Conservation (phyloP, 1,284 basidiomycete genomes). For the Rhodotorula sp. region DNA sequence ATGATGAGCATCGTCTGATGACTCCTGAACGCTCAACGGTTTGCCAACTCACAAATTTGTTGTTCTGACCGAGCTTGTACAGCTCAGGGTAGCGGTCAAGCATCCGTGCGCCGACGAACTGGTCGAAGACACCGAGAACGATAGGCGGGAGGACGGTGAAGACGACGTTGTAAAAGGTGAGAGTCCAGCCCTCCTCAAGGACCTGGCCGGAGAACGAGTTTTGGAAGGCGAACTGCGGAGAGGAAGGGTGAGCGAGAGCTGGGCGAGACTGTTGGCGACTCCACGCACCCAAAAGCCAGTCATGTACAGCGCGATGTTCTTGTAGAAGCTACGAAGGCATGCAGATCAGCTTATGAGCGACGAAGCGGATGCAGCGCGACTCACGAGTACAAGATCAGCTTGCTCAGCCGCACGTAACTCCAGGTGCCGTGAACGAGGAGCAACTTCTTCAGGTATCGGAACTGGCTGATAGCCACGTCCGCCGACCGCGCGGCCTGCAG, state of each 20-base stretch:
- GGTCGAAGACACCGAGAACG: constrained; percentile 81
- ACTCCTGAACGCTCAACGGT: no score
- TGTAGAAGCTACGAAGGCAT: constrained; percentile 47
- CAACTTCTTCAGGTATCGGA: constrained; percentile 93
- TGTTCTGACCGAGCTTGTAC: constrained; percentile 86
- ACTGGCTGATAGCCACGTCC: constrained; percentile 96
- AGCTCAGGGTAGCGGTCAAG: constrained; percentile 96
- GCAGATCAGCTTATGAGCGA: neutral
- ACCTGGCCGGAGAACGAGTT: constrained; percentile 99
- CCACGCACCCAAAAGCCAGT: constrained; percentile 53
- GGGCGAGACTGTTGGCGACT: neutral
- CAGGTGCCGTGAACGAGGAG: constrained; percentile 96
- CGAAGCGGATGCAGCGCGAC: neutral
- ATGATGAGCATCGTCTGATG: neutral
- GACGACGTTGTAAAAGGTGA: constrained; percentile 63
- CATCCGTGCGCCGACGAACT: constrained; percentile 95
- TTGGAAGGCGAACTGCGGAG: constrained; percentile 83
- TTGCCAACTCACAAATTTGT: constrained; percentile 60
- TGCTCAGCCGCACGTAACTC: constrained; percentile 94
- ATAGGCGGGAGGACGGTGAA: constrained; percentile 94
- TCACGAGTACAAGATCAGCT: constrained; percentile 69
- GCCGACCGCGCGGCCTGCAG: constrained; percentile 95
- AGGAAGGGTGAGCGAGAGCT: no score
- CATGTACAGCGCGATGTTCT: constrained; percentile 94
- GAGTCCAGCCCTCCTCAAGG: constrained; percentile 96